phyloP scores from a whole-genome alignment of 306 rosid species.

The Vicia faba region DNA sequence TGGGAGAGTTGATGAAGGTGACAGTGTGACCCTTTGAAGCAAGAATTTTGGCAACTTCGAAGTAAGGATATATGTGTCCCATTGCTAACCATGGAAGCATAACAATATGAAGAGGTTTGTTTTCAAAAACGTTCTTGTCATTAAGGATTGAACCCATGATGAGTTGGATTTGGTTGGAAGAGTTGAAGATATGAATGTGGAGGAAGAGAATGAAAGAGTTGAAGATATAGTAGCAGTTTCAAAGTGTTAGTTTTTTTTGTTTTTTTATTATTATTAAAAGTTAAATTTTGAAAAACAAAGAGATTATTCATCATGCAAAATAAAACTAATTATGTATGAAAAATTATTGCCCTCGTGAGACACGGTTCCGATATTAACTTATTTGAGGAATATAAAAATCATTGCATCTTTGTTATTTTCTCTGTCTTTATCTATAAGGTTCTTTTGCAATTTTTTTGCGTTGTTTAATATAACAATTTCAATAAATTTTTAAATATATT shows the following conservation, averaged over 20 bases:
- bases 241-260: neutral
- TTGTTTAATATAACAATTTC: no score
- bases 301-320: no score
- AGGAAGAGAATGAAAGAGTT: neutral
- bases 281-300: no score
- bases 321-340: no score
- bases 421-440: no score
- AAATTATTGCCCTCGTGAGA: no score
- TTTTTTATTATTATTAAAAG: neutral
- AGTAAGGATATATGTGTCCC: constrained; percentile 57
- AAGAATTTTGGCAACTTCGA: constrained; percentile 56
- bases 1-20: constrained; percentile 56
- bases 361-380: no score
- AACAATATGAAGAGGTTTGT: constrained; percentile 52
- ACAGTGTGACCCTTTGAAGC: constrained; percentile 58
- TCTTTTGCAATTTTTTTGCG: no score
- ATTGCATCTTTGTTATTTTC: no score
- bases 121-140: no score
- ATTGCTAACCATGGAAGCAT: constrained; percentile 69
- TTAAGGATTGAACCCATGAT: constrained; percentile 12
- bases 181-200: neutral
- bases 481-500: no score
- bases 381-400: no score
- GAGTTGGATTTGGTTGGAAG: neutral
- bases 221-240: neutral